Percentiles rank a stretch among this genome's conserved stretches.
These are phyloP conservation scores for Colletotrichum godetiae DNA, from an alignment of 2,329 filamentous ascomycete species.

Conservation along the genomic window DNA sequence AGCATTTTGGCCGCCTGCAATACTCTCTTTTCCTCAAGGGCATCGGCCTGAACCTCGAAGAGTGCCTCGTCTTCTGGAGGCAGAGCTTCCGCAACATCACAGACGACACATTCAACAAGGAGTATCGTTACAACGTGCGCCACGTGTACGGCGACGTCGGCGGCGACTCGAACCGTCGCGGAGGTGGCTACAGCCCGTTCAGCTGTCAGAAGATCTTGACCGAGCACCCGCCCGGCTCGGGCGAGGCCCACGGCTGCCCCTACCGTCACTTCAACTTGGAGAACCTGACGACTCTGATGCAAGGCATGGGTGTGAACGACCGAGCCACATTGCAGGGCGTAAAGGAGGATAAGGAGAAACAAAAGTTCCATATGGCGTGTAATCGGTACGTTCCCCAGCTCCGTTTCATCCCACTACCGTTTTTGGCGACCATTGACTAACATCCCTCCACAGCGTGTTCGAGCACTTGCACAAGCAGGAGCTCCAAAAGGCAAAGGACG, in stretches of 20 bases:
- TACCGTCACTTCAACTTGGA: constrained; percentile 93
- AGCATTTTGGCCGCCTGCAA: constrained; percentile 92
- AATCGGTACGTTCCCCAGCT: constrained; percentile 71
- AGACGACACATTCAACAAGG: constrained; percentile 96
- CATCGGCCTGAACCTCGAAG: constrained; percentile 90
- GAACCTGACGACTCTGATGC: constrained; percentile 82
- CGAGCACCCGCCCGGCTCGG: constrained; percentile 86
- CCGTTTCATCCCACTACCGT: neutral
- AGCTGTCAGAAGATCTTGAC: constrained; percentile 96
- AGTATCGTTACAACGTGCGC: constrained; percentile 97
- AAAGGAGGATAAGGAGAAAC: constrained; percentile 87
- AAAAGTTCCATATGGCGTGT: constrained; percentile 94
- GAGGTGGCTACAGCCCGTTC: constrained; percentile 89
- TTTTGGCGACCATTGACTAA: constrained; percentile 28
- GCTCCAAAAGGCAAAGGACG: constrained; percentile 81
- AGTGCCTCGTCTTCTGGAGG: constrained; percentile 93
- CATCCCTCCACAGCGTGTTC: constrained; percentile 74
- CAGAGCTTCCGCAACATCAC: constrained; percentile 85
- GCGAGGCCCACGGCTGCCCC: constrained; percentile 94
- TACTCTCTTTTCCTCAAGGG: constrained; percentile 98
- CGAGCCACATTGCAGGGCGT: constrained; percentile 82
- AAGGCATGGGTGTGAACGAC: constrained; percentile 83
- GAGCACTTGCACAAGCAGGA: constrained; percentile 85
- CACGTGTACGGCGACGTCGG: constrained; percentile 96
- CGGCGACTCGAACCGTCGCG: constrained; percentile 87